Percentiles rank a stretch among this genome's conserved stretches.
Conservation (phyloP, 305 asterid species). For the Fraxinus greggii region DNA sequence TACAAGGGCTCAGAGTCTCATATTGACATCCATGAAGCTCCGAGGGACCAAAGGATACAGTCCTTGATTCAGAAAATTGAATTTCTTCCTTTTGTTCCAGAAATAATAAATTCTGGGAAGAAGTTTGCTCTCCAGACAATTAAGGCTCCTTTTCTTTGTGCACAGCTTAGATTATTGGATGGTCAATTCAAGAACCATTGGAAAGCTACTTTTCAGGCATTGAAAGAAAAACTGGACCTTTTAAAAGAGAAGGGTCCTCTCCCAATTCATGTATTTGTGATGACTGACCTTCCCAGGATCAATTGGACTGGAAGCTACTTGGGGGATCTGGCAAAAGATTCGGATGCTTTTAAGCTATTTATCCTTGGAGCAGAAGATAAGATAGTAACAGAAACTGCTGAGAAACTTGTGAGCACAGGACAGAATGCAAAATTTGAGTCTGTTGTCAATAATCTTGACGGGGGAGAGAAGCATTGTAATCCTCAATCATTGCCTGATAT, state of each 20-base stretch:
- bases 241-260: constrained; percentile 52
- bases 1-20: constrained; percentile 84
- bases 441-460: constrained; percentile 9
- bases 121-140: constrained; percentile 53
- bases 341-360: constrained; percentile 50
- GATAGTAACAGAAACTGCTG: constrained; percentile 52
- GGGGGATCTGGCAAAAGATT: constrained; percentile 58
- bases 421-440: constrained; percentile 35
- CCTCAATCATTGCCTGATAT: constrained; percentile 50
- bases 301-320: constrained; percentile 79
- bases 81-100: constrained; percentile 73
- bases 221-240: constrained; percentile 57
- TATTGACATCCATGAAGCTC: constrained; percentile 69
- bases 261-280: constrained; percentile 71
- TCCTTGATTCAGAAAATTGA: constrained; percentile 54
- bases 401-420: constrained; percentile 41
- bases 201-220: constrained; percentile 49
- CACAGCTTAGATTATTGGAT: constrained; percentile 84
- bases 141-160: constrained; percentile 72
- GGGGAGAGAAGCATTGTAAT: constrained; percentile 36
- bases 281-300: constrained; percentile 81
- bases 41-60: constrained; percentile 52
- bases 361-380: constrained; percentile 53
- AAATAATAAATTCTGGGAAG: constrained; percentile 67
- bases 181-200: constrained; percentile 95